Base-by-base conservation (phyloP, 306 rosid species). In the Trichosanthes cucumerina region DNA sequence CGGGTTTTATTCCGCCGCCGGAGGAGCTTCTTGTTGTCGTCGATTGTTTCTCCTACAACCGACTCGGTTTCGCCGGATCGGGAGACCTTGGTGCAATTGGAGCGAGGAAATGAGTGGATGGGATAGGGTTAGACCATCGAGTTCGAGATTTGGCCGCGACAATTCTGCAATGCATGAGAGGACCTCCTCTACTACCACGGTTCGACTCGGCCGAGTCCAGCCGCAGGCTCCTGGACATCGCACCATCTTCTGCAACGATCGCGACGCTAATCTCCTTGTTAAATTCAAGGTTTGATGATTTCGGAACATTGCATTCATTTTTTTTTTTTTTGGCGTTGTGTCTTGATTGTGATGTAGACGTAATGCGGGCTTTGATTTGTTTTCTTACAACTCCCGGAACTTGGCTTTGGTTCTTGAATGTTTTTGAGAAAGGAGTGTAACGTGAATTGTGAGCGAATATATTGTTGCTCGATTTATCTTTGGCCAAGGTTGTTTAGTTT, bases 201-300 rank as follows among this genome's bases (percentile, higher is more conserved):
- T 91, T 84, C 88, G 92, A 56, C 96, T 94, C 83, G 98, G 98
- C 23, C 96, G 91, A 19, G 92, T 92, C 64, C 97, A 90, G 86
- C 98, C 98, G 3, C 98, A 92, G 80, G 97, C 98, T 1, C 98
- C 98, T 23, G 85, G 92, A 43, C 68, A 89, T 79, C 97, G 98
- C 43, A 94, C 96, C 80, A 87, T 94, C 60, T 90, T 78, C 89
- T 92, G 96, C 85, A 92, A 94, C 70, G 95, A 94, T 81, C 97
- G 96, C 64, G 97, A 94, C 38, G 88, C 96, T 31, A 92, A 90
- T 83, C 49, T 43, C 5, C 86, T 84, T 47, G 88, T 92, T 50
- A 90, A 88, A 79, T 94, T 90, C 86, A 89, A 77, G 98, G 98
- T 94, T 79, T 5, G 52, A 18, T 41, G 80, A 2, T 44, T 24